Conservation (phyloP, 306 rosid species). For the Begonia masoniana region DNA sequence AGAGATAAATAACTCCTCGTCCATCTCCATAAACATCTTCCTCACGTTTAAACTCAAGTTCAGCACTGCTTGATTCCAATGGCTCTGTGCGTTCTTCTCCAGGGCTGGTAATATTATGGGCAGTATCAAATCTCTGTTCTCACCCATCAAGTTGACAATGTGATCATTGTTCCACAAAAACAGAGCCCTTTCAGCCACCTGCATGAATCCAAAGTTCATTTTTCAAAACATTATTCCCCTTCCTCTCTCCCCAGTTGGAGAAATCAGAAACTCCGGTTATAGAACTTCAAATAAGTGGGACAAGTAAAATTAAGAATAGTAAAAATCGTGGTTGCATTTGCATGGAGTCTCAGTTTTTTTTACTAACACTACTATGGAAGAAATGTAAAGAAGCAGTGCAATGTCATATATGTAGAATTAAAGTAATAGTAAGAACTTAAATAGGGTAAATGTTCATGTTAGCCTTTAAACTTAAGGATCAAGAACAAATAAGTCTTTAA, state of each 20-base stretch:
- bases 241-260: neutral
- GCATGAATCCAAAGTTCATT: slow-evolving; percentile 18
- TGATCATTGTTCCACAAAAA: slow-evolving; percentile 95
- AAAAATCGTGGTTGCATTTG: too few relatives aligned
- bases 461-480: neutral
- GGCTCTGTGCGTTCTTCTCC: slow-evolving; percentile 62
- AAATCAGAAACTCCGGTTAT: neutral
- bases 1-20: slow-evolving; percentile 56
- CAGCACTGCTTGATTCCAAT: slow-evolving; percentile 90
- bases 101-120: slow-evolving; percentile 73
- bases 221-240: neutral
- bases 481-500: too few relatives aligned
- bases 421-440: too few relatives aligned
- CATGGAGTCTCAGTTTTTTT: too few relatives aligned
- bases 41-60: slow-evolving; percentile 63
- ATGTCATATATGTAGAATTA: too few relatives aligned
- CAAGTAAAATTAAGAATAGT: too few relatives aligned
- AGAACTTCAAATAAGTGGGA: too few relatives aligned
- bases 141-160: slow-evolving; percentile 69
- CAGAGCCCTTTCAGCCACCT: slow-evolving; percentile 97
- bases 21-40: slow-evolving; percentile 89
- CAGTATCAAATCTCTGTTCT: slow-evolving; percentile 65
- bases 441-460: too few relatives aligned
- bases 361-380: too few relatives aligned
- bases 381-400: too few relatives aligned